phyloP scores from a whole-genome alignment of 192 early-diverging fungal genomes.

The Pecoramyces ruminantium region DNA sequence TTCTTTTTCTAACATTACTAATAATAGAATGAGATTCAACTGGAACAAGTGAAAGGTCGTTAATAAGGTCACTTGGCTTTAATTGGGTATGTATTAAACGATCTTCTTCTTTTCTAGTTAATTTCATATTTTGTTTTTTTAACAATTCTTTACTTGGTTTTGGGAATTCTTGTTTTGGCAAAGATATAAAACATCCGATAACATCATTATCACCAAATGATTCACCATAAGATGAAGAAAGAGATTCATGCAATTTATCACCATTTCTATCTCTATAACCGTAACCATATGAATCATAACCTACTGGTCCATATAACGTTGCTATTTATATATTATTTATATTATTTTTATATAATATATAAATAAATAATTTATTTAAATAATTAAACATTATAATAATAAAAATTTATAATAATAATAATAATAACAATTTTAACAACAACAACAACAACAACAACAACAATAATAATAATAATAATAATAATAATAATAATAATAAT shows the following conservation, averaged over 20 bases:
- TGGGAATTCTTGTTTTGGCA: slow-evolving; percentile 13
- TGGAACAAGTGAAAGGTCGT: not conserved
- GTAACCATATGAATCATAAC: slow-evolving; percentile 48
- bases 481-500: too few relatives aligned
- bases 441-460: too few relatives aligned
- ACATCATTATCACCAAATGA: slow-evolving; percentile 42
- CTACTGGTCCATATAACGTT: slow-evolving; percentile 38
- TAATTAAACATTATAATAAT: too few relatives aligned
- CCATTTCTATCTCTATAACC: slow-evolving; percentile 44
- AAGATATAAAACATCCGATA: slow-evolving; percentile 36
- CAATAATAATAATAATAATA: too few relatives aligned
- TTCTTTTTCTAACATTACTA: slow-evolving; percentile 20
- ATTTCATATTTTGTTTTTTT: slow-evolving; percentile 7
- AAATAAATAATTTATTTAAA: too few relatives aligned
- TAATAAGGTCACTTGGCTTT: not conserved
- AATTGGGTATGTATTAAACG: not conserved
- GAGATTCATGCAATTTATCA: slow-evolving; percentile 34
- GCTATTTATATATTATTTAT: not conserved
- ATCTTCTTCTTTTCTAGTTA: slow-evolving; percentile 1
- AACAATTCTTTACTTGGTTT: slow-evolving; percentile 1
- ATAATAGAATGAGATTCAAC: not conserved
- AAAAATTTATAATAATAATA: too few relatives aligned
- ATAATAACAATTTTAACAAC: too few relatives aligned
- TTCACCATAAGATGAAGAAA: slow-evolving; percentile 26
- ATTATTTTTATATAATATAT: slow-evolving; percentile 10